Evolutionary conservation across 176 grass and related monocot species (phyloP), one percentile per base, ranked within the genome.

Genomic region (Metroxylon sagu): DNA sequence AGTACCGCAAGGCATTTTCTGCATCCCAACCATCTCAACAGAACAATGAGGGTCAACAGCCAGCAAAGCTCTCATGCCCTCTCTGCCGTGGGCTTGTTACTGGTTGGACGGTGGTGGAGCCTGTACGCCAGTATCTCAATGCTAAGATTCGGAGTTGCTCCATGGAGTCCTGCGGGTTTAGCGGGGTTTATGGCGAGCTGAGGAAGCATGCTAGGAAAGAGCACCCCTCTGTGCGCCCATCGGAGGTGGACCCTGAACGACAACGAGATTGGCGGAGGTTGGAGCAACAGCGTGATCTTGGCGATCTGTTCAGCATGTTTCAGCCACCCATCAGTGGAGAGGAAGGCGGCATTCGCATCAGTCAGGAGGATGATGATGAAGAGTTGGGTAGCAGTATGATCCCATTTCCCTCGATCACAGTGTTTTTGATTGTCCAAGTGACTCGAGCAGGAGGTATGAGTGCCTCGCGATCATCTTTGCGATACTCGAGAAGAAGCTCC

Each of bases 231-330:
- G 71, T 25, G 18, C 66, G 77, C 26, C 90, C 90, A 4, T 90
- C 50, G 29, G 77, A 90, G 75, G 86, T 89, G 62, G 90, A 95
- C 21, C 86, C 90, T 18, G 83, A 77, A 17, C 71, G 90, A 23
- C 90, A 95, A 59, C 74, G 35, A 18, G 73, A 90, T 5, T 95
- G 90, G 90, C 75, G 62, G 58, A 78, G 83, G 57, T 87, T 95
- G 86, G 90, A 95, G 64, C 83, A 82, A 65, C 86, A 87, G 57
- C 83, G 90, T n/a, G 90, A 90, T 57, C 53, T 95, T 25, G 83
- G 90, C 0, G 90, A 95, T 43, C 28, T 95, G 71, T 60, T 95
- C 64, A 95, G 86, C 77, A 90, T 95, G 90, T 64, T 95, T 23
- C 83, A 71, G 14, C 81, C 83, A 0, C 71, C 79, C 12, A 52